Evolutionary conservation across 192 early-diverging fungal genomes (phyloP).

Genomic region (Coemansia sp.): DNA sequence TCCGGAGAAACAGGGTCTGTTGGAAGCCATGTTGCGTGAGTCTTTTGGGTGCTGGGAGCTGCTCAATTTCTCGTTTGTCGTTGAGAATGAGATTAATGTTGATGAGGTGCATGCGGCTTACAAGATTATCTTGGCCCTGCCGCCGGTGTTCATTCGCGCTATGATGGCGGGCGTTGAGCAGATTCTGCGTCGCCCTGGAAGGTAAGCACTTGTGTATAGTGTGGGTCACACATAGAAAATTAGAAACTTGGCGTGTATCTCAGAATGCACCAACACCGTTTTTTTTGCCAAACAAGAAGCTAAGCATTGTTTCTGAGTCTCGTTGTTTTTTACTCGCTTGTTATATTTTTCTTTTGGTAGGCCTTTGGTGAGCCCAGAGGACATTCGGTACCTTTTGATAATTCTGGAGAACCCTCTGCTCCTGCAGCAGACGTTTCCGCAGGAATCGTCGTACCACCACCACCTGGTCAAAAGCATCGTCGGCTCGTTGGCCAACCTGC

Average conservation of each 20-base stretch:
- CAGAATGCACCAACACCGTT: neutral
- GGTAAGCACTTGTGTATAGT: conserved; percentile 30
- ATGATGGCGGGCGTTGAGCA: conserved; percentile 75
- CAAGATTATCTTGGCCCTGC: conserved; percentile 57
- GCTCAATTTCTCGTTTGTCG: conserved; percentile 66
- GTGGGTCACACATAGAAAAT: conserved; percentile 11
- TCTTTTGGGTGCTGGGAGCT: conserved; percentile 59
- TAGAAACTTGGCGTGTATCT: conserved; percentile 3
- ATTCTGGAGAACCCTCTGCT: conserved; percentile 88
- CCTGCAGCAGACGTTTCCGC: conserved; percentile 66
- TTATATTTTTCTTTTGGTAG: conserved; percentile 11
- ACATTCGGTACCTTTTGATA: conserved; percentile 81
- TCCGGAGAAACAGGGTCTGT: conserved; percentile 35
- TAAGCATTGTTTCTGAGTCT: neutral
- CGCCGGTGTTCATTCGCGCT: conserved; percentile 63
- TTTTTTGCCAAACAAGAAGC: neutral
- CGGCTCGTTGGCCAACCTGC: conserved; percentile 77
- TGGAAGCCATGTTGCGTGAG: conserved; percentile 53
- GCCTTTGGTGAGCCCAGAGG: conserved; percentile 46
- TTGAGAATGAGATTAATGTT: conserved; percentile 56
- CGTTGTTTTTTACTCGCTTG: too few species aligned
- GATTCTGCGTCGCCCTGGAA: conserved; percentile 63
- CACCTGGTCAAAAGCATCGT: conserved; percentile 77
- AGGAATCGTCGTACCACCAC: conserved; percentile 82
- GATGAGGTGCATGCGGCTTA: conserved; percentile 65